A percentile compares a stretch with the other conserved stretches of the same genome.
Evolutionary conservation across 1,284 basidiomycete species (phyloP).

Genomic region (Rhodotorula glutinis): DNA sequence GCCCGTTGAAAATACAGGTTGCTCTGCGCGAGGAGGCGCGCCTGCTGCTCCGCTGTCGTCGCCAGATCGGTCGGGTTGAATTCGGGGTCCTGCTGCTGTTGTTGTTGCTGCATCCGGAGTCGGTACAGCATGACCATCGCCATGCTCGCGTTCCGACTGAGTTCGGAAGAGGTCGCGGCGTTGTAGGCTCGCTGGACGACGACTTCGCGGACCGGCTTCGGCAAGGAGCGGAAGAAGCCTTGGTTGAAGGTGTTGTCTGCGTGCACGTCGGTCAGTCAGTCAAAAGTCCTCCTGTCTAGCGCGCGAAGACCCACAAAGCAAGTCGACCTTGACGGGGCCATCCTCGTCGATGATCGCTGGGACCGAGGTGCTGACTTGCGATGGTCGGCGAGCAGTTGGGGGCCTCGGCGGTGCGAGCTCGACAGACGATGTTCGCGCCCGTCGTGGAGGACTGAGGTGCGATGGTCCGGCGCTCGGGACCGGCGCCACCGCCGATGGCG

Average conservation of each 20-base stretch:
- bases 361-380: background rate
- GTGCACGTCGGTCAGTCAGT: no score
- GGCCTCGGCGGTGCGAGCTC: no score
- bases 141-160: constrained; percentile 23
- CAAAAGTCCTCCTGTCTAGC: background rate
- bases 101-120: constrained; percentile 15
- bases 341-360: background rate
- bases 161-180: constrained; percentile 22
- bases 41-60: constrained; percentile 10
- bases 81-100: background rate
- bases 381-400: no score
- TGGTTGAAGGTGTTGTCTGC: constrained; percentile 30
- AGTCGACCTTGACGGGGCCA: background rate
- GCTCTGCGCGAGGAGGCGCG: constrained; percentile 25
- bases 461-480: background rate
- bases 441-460: no score
- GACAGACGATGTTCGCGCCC: no score
- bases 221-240: constrained; percentile 34
- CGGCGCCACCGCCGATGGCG: background rate
- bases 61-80: background rate
- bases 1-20: constrained; percentile 30
- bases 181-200: constrained; percentile 15
- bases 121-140: constrained; percentile 33
- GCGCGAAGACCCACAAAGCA: background rate
- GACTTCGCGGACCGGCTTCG: constrained; percentile 33